phyloP scores from a whole-genome alignment of 805 yeast genomes.

The Brettanomyces naardenensis region DNA sequence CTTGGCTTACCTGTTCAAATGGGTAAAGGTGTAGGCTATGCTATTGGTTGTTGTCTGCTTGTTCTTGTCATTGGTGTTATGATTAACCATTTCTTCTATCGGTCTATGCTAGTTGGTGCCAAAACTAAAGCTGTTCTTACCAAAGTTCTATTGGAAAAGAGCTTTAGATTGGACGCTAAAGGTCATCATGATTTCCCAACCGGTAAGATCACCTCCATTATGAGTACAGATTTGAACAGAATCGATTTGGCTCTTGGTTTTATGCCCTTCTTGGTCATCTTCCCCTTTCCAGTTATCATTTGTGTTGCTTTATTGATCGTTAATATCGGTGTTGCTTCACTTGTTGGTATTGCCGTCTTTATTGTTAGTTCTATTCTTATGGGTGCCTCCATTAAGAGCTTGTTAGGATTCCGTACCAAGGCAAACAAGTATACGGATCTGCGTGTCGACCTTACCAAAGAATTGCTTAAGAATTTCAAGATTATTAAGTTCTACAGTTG shows the following conservation, averaged over 20 bases:
- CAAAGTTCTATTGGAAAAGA: slow-evolving; percentile 57
- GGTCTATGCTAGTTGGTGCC: slow-evolving; percentile 57
- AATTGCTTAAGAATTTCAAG: slow-evolving; percentile 69
- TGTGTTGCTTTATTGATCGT: slow-evolving; percentile 57
- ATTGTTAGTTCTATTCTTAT: slow-evolving; percentile 40
- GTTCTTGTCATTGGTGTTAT: slow-evolving; percentile 39
- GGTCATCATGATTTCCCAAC: slow-evolving; percentile 58
- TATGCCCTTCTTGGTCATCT: slow-evolving; percentile 55
- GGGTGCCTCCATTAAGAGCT: slow-evolving; percentile 35
- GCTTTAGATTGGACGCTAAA: slow-evolving; percentile 51
- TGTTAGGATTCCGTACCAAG: slow-evolving; percentile 46
- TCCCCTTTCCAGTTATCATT: slow-evolving; percentile 55
- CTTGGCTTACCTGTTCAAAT: slow-evolving; percentile 31
- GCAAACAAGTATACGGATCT: slow-evolving; percentile 63
- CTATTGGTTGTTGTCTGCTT: slow-evolving; percentile 61
- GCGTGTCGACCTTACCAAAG: slow-evolving; percentile 72
- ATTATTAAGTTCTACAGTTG: slow-evolving; percentile 83
- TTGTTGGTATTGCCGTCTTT: slow-evolving; percentile 62
- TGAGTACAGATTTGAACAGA: slow-evolving; percentile 76
- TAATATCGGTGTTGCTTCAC: slow-evolving; percentile 64
- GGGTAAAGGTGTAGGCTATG: slow-evolving; percentile 69
- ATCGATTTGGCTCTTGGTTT: slow-evolving; percentile 67
- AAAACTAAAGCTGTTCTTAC: slow-evolving; percentile 63
- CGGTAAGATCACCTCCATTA: slow-evolving; percentile 67
- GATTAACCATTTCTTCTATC: slow-evolving; percentile 58